Conservation (phyloP, 2,329 filamentous ascomycete genomes). For the Simplicillium sp. region DNA sequence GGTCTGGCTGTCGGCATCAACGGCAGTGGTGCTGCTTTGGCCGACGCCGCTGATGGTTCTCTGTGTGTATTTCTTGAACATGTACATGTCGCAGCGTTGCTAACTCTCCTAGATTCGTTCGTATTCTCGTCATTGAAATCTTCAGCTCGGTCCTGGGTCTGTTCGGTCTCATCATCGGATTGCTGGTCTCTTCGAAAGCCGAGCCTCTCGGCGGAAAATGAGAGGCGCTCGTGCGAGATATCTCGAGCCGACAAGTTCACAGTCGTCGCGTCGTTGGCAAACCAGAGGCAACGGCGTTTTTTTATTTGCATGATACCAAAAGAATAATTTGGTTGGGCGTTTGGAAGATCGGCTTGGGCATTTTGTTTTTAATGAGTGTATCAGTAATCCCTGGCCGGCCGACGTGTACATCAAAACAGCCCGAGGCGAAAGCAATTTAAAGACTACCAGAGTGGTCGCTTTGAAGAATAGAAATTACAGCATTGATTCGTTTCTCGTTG, state of each 20-base stretch:
- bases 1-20: constrained; percentile 97
- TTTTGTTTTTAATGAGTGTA: constrained; percentile 23
- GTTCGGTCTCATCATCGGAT: constrained; percentile 90
- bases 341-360: constrained; percentile 26
- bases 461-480: neutral
- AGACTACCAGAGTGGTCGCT: constrained; percentile 3
- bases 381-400: constrained; percentile 19
- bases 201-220: constrained; percentile 12
- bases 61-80: constrained; percentile 51
- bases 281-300: neutral
- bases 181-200: constrained; percentile 81
- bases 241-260: too few relatives aligned
- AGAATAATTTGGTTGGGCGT: constrained; percentile 24
- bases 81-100: neutral
- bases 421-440: constrained; percentile 15
- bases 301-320: constrained; percentile 8
- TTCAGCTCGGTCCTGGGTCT: constrained; percentile 96
- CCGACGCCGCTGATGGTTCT: constrained; percentile 84
- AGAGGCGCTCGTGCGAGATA: constrained; percentile 1
- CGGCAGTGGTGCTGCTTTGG: constrained; percentile 89
- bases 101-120: constrained; percentile 66
- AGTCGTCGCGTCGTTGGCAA: too few relatives aligned
- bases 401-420: constrained; percentile 25
- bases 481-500: constrained; percentile 1
- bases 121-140: constrained; percentile 97